phyloP scores from a whole-genome alignment of 495 filamentous ascomycete genomes.

The Annulohypoxylon stygium region DNA sequence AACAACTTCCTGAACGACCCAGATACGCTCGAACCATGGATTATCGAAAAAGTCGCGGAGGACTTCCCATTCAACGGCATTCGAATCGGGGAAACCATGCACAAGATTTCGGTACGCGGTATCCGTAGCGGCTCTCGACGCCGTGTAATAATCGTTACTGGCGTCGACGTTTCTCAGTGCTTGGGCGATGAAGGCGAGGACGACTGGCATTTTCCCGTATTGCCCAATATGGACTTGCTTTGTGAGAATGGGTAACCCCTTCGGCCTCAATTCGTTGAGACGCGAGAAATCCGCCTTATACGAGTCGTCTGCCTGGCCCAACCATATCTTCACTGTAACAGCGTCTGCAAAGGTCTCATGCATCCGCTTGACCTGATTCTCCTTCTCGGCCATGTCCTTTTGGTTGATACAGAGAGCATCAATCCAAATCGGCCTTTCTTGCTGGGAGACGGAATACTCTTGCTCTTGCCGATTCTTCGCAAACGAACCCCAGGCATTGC shows the following conservation, averaged over 20 bases:
- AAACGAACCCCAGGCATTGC: constrained; percentile 31
- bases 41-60: constrained; percentile 34
- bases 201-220: constrained; percentile 32
- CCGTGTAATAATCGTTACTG: constrained; percentile 20
- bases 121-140: constrained; percentile 23
- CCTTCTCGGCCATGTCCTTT: constrained; percentile 42
- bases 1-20: constrained; percentile 45
- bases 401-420: constrained; percentile 56
- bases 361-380: constrained; percentile 48
- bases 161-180: constrained; percentile 32
- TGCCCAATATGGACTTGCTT: constrained; percentile 12
- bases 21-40: constrained; percentile 42
- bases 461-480: constrained; percentile 31
- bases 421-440: constrained; percentile 47
- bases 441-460: constrained; percentile 18
- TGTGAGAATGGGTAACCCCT: background rate
- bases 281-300: background rate
- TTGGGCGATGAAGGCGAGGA: constrained; percentile 37
- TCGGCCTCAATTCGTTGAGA: background rate
- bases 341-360: constrained; percentile 46
- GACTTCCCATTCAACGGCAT: constrained; percentile 25
- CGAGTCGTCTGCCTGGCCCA: constrained; percentile 26
- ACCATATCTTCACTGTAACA: constrained; percentile 31
- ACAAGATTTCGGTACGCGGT: constrained; percentile 26
- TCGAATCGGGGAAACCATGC: constrained; percentile 25